phyloP scores from a whole-genome alignment of 305 asterid species.

The Petunia hybrid region DNA sequence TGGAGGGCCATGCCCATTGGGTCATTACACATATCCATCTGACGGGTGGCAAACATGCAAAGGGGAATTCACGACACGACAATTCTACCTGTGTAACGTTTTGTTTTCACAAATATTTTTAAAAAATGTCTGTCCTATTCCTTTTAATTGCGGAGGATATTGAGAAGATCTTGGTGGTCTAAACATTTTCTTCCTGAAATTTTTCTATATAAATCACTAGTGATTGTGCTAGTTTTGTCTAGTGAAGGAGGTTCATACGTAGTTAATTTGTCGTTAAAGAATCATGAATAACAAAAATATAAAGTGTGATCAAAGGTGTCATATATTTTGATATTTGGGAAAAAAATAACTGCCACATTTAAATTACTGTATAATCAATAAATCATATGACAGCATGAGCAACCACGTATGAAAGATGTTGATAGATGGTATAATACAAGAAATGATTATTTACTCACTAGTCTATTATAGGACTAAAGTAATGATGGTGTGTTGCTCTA shows the following conservation, averaged over 20 bases:
- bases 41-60: conserved; percentile 27
- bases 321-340: too few species aligned
- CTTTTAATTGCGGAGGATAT: neutral
- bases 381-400: too few species aligned
- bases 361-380: too few species aligned
- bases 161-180: neutral
- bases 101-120: neutral
- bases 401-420: too few species aligned
- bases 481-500: too few species aligned
- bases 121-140: neutral
- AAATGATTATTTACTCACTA: too few species aligned
- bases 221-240: neutral
- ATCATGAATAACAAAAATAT: too few species aligned
- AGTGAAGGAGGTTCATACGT: neutral
- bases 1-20: neutral
- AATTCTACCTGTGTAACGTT: neutral
- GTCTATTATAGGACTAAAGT: too few species aligned
- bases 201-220: neutral
- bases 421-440: too few species aligned
- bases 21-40: neutral
- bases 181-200: too few species aligned
- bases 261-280: neutral
- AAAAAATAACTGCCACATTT: too few species aligned
- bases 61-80: neutral
- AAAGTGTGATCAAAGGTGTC: too few species aligned